Evolutionary conservation across 805 yeast species (phyloP).

Genomic region (Saccharomycopsis fermentans): DNA sequence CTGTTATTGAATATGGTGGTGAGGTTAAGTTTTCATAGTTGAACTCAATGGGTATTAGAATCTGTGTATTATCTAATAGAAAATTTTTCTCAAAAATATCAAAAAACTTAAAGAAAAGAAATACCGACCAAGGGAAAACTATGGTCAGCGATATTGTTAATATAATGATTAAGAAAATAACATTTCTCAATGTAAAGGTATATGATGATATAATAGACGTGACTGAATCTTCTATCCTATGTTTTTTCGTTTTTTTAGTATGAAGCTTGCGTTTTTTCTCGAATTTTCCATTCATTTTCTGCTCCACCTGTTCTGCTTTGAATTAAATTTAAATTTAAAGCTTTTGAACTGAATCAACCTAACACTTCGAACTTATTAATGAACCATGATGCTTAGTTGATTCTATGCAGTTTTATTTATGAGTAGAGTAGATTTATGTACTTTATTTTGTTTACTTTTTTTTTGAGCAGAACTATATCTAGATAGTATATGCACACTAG

Average conservation of each 20-base stretch:
- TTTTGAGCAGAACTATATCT: no score
- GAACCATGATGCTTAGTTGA: no score
- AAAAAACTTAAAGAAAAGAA: conserved; percentile 11
- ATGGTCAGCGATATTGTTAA: background rate
- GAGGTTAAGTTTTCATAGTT: conserved; percentile 5
- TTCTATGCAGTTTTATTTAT: no score
- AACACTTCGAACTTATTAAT: no score
- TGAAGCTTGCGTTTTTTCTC: background rate
- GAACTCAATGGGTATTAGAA: conserved; percentile 13
- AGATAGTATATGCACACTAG: no score
- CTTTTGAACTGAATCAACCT: no score
- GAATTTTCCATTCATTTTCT: background rate
- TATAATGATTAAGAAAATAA: background rate
- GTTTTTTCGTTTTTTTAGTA: background rate
- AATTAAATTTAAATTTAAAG: no score
- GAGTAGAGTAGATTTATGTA: no score
- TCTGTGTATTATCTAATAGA: background rate
- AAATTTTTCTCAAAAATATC: background rate
- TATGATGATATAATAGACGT: background rate
- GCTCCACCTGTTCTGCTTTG: no score
- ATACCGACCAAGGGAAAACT: conserved; percentile 16
- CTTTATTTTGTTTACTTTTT: no score
- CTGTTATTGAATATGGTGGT: conserved; percentile 4
- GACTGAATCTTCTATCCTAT: background rate
- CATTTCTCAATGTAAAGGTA: background rate